Conservation (phyloP, 352 stramenopile species). For the Globisporangium rhizosaccharum region DNA sequence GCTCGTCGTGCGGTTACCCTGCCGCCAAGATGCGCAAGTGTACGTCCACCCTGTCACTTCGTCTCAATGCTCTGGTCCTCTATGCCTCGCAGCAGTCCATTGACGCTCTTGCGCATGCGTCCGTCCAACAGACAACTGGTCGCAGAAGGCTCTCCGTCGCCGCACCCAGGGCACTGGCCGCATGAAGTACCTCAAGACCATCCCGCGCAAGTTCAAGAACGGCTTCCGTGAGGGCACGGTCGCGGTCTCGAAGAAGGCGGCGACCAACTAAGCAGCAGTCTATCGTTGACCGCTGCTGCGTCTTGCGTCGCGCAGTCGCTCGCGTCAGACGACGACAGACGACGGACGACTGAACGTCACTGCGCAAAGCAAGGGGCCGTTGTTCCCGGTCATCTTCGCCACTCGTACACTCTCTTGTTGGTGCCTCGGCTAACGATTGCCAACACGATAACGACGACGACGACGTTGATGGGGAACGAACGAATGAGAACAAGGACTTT, state of each 20-base stretch:
- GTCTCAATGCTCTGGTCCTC: background rate
- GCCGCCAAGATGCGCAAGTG: slow-evolving; percentile 97
- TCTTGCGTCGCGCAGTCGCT: slow-evolving; percentile 18
- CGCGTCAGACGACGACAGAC: no score
- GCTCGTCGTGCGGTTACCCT: slow-evolving; percentile 98
- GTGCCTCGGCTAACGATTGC: background rate
- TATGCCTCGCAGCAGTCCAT: background rate
- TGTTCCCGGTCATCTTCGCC: no score
- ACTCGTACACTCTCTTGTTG: no score
- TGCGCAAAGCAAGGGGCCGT: no score
- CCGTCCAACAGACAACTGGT: slow-evolving; percentile 89
- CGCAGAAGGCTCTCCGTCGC: slow-evolving; percentile 96
- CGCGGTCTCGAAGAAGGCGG: slow-evolving; percentile 86
- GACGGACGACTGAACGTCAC: no score
- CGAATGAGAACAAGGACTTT: slow-evolving; percentile 2
- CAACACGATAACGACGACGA: slow-evolving; percentile 12
- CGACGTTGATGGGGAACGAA: slow-evolving; percentile 4
- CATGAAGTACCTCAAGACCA: slow-evolving; percentile 98
- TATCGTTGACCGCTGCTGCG: background rate
- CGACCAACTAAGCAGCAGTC: slow-evolving; percentile 74
- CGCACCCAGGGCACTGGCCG: slow-evolving; percentile 95
- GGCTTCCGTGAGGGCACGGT: slow-evolving; percentile 96
- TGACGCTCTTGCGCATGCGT: slow-evolving; percentile 5
- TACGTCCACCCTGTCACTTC: slow-evolving; percentile 27
- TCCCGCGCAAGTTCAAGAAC: slow-evolving; percentile 99